A percentile compares a stretch with the other conserved stretches of the same genome.
phyloP scores from a whole-genome alignment of 2,329 filamentous ascomycete species.

The Cercospora canescens region DNA sequence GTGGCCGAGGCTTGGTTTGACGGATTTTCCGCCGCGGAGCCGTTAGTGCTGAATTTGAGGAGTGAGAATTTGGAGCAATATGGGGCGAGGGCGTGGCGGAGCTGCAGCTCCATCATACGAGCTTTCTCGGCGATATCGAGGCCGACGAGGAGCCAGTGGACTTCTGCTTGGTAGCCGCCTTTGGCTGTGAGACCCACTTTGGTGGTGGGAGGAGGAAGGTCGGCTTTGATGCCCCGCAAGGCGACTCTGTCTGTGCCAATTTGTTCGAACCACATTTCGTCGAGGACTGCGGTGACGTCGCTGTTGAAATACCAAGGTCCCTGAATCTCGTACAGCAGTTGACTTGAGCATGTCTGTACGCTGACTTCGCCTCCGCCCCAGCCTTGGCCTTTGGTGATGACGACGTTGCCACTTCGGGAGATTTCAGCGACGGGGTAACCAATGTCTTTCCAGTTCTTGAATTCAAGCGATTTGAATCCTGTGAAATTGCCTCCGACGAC shows the following conservation, averaged over 20 bases:
- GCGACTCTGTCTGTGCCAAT: constrained; percentile 51
- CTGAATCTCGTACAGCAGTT: constrained; percentile 57
- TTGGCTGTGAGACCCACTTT: constrained; percentile 51
- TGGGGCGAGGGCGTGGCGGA: constrained; percentile 42
- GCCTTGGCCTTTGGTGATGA: constrained; percentile 41
- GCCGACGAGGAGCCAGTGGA: constrained; percentile 47
- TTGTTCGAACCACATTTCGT: constrained; percentile 55
- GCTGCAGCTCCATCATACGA: constrained; percentile 47
- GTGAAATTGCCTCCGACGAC: constrained; percentile 47
- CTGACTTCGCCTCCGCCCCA: constrained; percentile 39
- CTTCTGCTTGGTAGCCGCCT: constrained; percentile 51
- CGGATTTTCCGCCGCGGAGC: constrained; percentile 45
- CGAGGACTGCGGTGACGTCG: constrained; percentile 56
- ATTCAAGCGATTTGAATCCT: constrained; percentile 42
- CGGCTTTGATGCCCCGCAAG: constrained; percentile 46
- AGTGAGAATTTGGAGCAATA: constrained; percentile 38
- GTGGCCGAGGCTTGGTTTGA: constrained; percentile 49
- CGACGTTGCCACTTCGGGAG: constrained; percentile 37
- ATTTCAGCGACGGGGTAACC: constrained; percentile 41
- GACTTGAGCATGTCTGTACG: constrained; percentile 54
- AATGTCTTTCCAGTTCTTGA: constrained; percentile 45
- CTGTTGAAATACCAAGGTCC: constrained; percentile 59
- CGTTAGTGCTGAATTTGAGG: constrained; percentile 44
- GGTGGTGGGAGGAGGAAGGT: constrained; percentile 51
- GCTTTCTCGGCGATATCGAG: constrained; percentile 50